Base-by-base conservation (phyloP, 495 filamentous ascomycete species). In the Ascobolus immersus region DNA sequence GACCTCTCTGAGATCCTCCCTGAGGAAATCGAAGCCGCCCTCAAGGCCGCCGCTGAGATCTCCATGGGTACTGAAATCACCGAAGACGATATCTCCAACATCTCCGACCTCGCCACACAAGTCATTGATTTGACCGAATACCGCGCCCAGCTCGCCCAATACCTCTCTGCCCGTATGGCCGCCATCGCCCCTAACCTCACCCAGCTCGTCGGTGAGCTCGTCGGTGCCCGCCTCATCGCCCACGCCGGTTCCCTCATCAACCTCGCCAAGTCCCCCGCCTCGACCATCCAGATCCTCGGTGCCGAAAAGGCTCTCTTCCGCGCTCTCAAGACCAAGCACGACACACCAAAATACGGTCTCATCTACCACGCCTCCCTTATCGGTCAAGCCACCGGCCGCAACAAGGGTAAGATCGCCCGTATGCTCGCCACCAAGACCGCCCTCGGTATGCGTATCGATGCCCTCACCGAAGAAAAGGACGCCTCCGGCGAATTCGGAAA, bases 371-470 rank as follows among this genome's bases (percentile, higher is more conserved):
- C 86, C 13, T 92, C 81, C 17, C 62, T 99, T 20, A 77, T 99
- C 31, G 86, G 86, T 28, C 86, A 99, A 57, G 84, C 89, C 17
- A 84, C 77, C 17, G 86, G 89, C 41, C 77, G 73, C 58, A 94
- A 94, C 59, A 99, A 99, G 72, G 86, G 86, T 43, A 99, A 99
- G 62, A 91, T 99, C 50, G 86, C 86, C 10, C 73, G 86, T 56
- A 79, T 93, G 60, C 65, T 99, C 24, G 79, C 86, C 32, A 69
- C 82, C 41, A 94, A 92, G 60, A 69, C 86, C 8, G 75, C 86
- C 14, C 68, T 94, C 15, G 80, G 82, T 64, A 59, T 92, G 31
- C 79, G 86, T 57, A 77, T 89, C 22, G 86, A 99, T 56, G 73
- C 86, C 19, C 68, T 93, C 18, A 69, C 71, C 18, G 78, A 90